Conservation (phyloP, 805 yeast genomes). For the Ogataea pignaliae region DNA sequence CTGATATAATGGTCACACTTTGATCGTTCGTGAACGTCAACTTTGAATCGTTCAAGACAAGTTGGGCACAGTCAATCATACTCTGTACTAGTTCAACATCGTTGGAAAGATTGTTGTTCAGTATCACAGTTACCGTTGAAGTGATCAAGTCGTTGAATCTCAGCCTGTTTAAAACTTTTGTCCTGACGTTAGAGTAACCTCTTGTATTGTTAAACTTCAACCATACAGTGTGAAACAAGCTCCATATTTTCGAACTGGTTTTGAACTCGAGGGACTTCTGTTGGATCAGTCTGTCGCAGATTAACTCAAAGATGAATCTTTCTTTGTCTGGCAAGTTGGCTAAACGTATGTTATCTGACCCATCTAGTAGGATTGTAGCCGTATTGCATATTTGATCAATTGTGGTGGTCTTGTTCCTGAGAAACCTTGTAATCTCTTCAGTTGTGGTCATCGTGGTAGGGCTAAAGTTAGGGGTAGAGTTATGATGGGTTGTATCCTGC, state of each 20-base stretch:
- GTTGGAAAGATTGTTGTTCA: conserved; percentile 15
- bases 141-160: conserved; percentile 36
- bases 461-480: too few relatives aligned
- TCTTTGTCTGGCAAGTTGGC: conserved; percentile 50
- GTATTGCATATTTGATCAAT: conserved; percentile 38
- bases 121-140: conserved; percentile 19
- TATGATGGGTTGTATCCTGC: too few relatives aligned
- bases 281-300: conserved; percentile 59
- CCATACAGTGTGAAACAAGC: conserved; percentile 36
- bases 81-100: conserved; percentile 20
- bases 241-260: conserved; percentile 44
- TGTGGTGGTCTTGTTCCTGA: conserved; percentile 49
- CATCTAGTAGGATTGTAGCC: conserved; percentile 32
- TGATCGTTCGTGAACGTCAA: conserved; percentile 24
- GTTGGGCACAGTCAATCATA: conserved; percentile 11
- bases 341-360: conserved; percentile 19
- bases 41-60: conserved; percentile 12
- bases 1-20: conserved; percentile 17
- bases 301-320: conserved; percentile 51
- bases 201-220: conserved; percentile 8
- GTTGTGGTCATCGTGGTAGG: conserved; percentile 24
- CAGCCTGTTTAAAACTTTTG: conserved; percentile 37
- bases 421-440: conserved; percentile 50
- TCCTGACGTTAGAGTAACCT: conserved; percentile 31
- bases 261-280: conserved; percentile 39